These are phyloP conservation scores for Didymellaceae sp. DNA, from an alignment of 2,329 filamentous ascomycete species.

Conservation along the genomic window DNA sequence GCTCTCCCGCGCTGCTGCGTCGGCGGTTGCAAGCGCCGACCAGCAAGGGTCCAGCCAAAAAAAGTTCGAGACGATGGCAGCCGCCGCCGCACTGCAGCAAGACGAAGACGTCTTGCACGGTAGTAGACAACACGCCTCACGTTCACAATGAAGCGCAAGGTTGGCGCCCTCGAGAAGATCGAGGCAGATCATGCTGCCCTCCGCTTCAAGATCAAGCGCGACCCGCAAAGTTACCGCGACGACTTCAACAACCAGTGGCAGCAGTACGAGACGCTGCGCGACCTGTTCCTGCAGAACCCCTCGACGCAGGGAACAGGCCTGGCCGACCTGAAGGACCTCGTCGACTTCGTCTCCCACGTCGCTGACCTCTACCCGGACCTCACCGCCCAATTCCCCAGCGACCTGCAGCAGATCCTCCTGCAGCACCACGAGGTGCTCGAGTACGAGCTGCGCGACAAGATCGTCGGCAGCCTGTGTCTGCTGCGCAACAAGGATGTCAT, in stretches of 20 bases:
- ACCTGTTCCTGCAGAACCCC: constrained; percentile 88
- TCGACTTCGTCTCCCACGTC: constrained; percentile 92
- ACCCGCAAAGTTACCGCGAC: constrained; percentile 88
- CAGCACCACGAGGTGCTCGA: constrained; percentile 84
- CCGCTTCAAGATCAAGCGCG: constrained; percentile 88
- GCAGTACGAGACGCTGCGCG: constrained; percentile 88
- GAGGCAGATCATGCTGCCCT: constrained; percentile 78
- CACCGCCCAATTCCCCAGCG: constrained; percentile 76
- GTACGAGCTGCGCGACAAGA: constrained; percentile 87
- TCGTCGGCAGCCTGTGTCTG: constrained; percentile 87
- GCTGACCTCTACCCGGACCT: constrained; percentile 90
- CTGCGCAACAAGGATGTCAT: constrained; percentile 91
- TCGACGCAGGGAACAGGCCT: constrained; percentile 78
- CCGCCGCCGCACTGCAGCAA: neutral
- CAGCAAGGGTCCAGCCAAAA: neutral
- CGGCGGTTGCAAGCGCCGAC: neutral
- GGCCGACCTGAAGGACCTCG: constrained; percentile 85
- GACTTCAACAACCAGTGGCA: constrained; percentile 88
- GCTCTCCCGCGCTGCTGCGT: neutral
- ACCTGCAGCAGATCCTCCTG: constrained; percentile 80
- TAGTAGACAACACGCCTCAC: too few species aligned
- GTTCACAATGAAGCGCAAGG: constrained; percentile 78
- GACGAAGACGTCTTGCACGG: too few species aligned
- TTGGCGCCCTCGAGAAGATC: constrained; percentile 92
- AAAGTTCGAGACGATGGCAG: neutral